A percentile compares a stretch with the other conserved stretches of the same genome.
phyloP scores from a whole-genome alignment of 1,284 basidiomycete species.

The Ustilago crameri region DNA sequence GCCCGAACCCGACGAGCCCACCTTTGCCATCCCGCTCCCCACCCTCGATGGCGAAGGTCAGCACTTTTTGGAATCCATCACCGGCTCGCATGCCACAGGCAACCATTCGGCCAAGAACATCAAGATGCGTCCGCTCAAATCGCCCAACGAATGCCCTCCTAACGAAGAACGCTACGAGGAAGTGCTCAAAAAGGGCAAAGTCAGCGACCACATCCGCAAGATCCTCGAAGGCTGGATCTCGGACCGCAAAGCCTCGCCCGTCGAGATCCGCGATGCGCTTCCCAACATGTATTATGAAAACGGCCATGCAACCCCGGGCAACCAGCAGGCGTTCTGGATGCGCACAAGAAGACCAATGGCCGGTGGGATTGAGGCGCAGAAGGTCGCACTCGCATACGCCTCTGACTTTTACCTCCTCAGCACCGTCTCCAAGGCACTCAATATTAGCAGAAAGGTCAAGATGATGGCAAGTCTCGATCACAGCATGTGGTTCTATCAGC shows the following conservation, averaged over 20 bases:
- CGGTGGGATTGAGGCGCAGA: conserved; percentile 56
- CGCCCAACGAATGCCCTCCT: conserved; percentile 44
- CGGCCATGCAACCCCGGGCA: conserved; percentile 56
- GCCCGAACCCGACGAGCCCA: conserved; percentile 59
- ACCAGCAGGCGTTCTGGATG: conserved; percentile 65
- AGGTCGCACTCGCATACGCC: conserved; percentile 61
- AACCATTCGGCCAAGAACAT: conserved; percentile 33
- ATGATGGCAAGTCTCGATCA: conserved; percentile 68
- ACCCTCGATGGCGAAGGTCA: conserved; percentile 28
- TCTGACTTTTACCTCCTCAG: conserved; percentile 62
- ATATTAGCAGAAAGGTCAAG: conserved; percentile 45
- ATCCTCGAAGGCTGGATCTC: conserved; percentile 48
- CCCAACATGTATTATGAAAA: conserved; percentile 62
- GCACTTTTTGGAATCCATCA: conserved; percentile 27
- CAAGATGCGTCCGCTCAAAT: conserved; percentile 38
- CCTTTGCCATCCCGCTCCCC: conserved; percentile 59
- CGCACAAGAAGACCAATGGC: conserved; percentile 47
- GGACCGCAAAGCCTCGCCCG: conserved; percentile 55
- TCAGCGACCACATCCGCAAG: conserved; percentile 30
- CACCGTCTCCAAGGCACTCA: conserved; percentile 58
- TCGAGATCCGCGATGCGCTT: conserved; percentile 63
- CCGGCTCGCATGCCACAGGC: conserved; percentile 41
- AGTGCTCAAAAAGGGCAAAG: conserved; percentile 32
- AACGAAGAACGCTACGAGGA: conserved; percentile 55
- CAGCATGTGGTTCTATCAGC: conserved; percentile 65